phyloP scores from a whole-genome alignment of 2,329 filamentous ascomycete genomes.

The Ceratocystis papillata region DNA sequence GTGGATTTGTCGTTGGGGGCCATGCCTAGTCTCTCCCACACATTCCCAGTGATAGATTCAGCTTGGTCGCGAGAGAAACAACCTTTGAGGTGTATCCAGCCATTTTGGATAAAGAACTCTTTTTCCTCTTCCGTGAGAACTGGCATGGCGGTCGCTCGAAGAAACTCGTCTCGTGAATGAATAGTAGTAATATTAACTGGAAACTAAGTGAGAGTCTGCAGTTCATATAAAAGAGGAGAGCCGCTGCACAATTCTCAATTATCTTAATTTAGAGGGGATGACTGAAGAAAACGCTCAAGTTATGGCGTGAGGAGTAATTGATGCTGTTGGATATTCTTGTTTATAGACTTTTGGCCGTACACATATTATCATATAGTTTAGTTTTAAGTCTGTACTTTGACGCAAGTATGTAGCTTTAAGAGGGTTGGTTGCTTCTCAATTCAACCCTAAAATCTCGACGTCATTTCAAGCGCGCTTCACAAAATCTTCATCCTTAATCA shows the following conservation, averaged over 20 bases:
- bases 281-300: background rate
- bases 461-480: background rate
- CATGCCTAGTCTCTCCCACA: constrained; percentile 58
- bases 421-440: background rate
- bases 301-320: background rate
- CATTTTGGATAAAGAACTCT: constrained; percentile 35
- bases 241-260: too few species aligned
- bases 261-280: too few species aligned
- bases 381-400: background rate
- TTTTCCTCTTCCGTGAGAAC: constrained; percentile 34
- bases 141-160: background rate
- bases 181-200: background rate
- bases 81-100: constrained; percentile 31
- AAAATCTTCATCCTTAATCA: background rate
- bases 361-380: background rate
- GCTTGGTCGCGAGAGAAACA: constrained; percentile 35
- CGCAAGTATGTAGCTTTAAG: background rate
- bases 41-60: constrained; percentile 31
- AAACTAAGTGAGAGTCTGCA: background rate
- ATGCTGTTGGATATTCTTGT: background rate
- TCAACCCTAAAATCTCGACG: background rate
- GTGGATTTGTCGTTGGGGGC: constrained; percentile 52
- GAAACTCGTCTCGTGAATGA: background rate
- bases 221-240: too few species aligned
- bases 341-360: constrained; percentile 15